Percentiles rank a stretch among this genome's conserved stretches.
Conservation (phyloP, 1,139 yeast genomes). For the Yamadazyma taylorii region DNA sequence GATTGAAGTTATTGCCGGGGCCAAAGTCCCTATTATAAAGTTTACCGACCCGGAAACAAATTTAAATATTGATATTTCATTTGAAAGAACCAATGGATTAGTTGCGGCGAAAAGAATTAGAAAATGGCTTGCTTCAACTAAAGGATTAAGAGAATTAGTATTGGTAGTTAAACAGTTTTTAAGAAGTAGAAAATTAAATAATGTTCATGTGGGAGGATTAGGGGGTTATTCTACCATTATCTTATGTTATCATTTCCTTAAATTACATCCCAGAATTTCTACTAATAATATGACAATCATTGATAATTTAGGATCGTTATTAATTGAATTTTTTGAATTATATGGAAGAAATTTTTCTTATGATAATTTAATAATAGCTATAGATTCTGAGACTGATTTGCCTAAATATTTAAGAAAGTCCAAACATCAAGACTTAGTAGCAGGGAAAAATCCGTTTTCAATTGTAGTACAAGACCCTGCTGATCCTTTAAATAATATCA, state of each 20-base stretch:
- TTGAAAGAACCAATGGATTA: conserved; percentile 84
- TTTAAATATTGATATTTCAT: conserved; percentile 86
- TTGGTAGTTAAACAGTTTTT: conserved; percentile 85
- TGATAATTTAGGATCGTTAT: conserved; percentile 81
- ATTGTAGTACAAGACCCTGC: conserved; percentile 90
- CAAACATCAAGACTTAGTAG: conserved; percentile 53
- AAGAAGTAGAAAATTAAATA: conserved; percentile 74
- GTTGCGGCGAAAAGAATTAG: conserved; percentile 82
- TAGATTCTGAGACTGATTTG: conserved; percentile 48
- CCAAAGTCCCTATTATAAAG: conserved; percentile 94
- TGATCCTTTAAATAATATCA: conserved; percentile 77
- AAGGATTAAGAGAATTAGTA: conserved; percentile 84
- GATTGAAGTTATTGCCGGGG: conserved; percentile 86
- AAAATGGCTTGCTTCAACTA: conserved; percentile 69
- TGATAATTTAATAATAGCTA: conserved; percentile 69
- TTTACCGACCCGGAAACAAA: conserved; percentile 74
- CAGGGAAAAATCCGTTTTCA: conserved; percentile 58
- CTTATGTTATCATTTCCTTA: conserved; percentile 77
- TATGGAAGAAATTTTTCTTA: conserved; percentile 92
- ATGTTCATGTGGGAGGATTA: conserved; percentile 94
- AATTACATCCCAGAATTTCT: conserved; percentile 74
- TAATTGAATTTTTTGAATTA: conserved; percentile 93
- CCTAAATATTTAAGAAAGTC: conserved; percentile 60
- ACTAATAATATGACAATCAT: conserved; percentile 65
- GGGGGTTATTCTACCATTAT: conserved; percentile 96